Percentiles rank a stretch among this genome's conserved stretches.
Conservation (phyloP, 352 stramenopile species). For the Pythium graminicola region DNA sequence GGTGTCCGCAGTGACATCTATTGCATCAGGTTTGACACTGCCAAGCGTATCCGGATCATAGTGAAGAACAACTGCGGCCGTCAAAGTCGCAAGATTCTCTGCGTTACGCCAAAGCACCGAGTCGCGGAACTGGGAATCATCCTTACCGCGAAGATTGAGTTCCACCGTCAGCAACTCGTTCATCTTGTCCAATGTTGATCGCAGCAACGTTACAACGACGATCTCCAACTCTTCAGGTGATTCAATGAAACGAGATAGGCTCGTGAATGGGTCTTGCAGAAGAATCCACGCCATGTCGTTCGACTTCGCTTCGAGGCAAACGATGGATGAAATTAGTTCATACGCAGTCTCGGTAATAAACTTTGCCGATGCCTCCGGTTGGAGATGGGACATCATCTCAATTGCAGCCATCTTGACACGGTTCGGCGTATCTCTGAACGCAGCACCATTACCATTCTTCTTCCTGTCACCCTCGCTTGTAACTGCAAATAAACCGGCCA, state of each 20-base stretch:
- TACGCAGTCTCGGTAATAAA: constrained; percentile 70
- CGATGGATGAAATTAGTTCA: constrained; percentile 78
- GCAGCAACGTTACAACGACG: constrained; percentile 65
- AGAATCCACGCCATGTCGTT: constrained; percentile 81
- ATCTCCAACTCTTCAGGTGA: constrained; percentile 57
- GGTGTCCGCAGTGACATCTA: constrained; percentile 6
- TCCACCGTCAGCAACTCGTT: constrained; percentile 68
- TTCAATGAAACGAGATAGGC: constrained; percentile 54
- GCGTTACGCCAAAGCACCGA: constrained; percentile 76
- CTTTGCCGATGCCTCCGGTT: constrained; percentile 48
- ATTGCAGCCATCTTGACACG: constrained; percentile 63
- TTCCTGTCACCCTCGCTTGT: constrained; percentile 57
- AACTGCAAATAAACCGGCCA: constrained; percentile 49
- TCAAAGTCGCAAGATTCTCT: constrained; percentile 66
- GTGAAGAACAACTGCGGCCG: constrained; percentile 69
- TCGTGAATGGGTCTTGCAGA: constrained; percentile 72
- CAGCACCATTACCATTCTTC: constrained; percentile 50
- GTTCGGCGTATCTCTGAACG: constrained; percentile 63
- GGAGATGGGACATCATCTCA: constrained; percentile 57
- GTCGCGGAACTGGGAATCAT: constrained; percentile 57
- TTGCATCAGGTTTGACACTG: constrained; percentile 38
- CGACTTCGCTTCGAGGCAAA: constrained; percentile 70
- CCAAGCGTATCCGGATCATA: constrained; percentile 74
- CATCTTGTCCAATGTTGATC: constrained; percentile 70
- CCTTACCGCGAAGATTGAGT: constrained; percentile 53